These are phyloP conservation scores for Globisporangium uncinulatum DNA, from an alignment of 352 stramenopile species.

Conservation along the genomic window DNA sequence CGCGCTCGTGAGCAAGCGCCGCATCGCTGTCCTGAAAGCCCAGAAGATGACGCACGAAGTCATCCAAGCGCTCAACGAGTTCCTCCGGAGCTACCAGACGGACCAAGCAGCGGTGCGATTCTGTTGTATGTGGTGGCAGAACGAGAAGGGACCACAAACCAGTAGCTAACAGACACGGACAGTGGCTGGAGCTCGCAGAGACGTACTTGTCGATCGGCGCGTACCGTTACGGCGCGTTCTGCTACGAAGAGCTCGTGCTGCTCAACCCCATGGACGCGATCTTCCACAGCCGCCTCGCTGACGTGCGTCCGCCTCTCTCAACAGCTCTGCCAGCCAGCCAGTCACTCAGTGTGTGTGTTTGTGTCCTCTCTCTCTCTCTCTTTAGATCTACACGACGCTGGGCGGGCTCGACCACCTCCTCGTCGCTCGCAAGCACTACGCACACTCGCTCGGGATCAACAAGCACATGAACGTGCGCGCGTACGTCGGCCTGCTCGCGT, in stretches of 20 bases:
- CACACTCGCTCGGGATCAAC: slow-evolving; percentile 62
- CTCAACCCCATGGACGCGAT: slow-evolving; percentile 66
- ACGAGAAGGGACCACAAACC: too few species aligned
- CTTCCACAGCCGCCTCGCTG: slow-evolving; percentile 51
- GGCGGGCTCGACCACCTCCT: slow-evolving; percentile 51
- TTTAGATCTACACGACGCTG: slow-evolving; percentile 57
- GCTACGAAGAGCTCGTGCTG: slow-evolving; percentile 70
- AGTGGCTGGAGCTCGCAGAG: slow-evolving; percentile 65
- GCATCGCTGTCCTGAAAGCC: slow-evolving; percentile 59
- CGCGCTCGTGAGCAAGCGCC: slow-evolving; percentile 51
- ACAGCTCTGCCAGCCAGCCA: background rate
- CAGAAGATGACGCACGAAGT: slow-evolving; percentile 55
- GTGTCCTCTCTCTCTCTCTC: too few species aligned
- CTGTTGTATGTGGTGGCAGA: background rate
- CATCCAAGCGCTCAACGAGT: slow-evolving; percentile 50
- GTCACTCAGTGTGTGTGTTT: too few species aligned
- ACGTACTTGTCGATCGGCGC: slow-evolving; percentile 44
- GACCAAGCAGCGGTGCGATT: slow-evolving; percentile 39
- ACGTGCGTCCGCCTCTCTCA: slow-evolving; percentile 26
- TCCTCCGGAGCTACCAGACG: slow-evolving; percentile 52
- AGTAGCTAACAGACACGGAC: background rate
- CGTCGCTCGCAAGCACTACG: slow-evolving; percentile 64
- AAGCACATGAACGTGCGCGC: slow-evolving; percentile 52
- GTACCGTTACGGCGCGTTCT: slow-evolving; percentile 60
- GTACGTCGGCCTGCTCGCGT: slow-evolving; percentile 42